Evolutionary conservation across 2,329 filamentous ascomycete genomes (phyloP).

Genomic region (Thielaviopsis punctulata): DNA sequence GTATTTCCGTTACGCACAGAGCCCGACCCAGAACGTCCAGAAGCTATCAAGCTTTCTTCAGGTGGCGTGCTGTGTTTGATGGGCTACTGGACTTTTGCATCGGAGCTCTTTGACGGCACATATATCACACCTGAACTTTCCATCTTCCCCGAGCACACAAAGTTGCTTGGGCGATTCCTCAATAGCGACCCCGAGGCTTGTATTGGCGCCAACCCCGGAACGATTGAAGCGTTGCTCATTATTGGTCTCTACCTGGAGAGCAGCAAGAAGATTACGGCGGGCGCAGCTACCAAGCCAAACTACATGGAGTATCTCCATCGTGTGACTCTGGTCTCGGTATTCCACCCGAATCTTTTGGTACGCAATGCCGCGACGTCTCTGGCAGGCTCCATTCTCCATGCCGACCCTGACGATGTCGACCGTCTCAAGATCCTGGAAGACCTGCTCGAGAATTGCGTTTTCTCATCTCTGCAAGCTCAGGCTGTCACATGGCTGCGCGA

Average conservation of each 20-base stretch:
- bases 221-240: conserved; percentile 40
- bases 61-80: conserved; percentile 41
- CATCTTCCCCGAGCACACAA: conserved; percentile 43
- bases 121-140: conserved; percentile 34
- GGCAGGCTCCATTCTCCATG: conserved; percentile 37
- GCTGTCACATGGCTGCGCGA: conserved; percentile 47
- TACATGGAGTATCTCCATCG: conserved; percentile 46
- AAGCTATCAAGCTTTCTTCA: conserved; percentile 39
- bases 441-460: conserved; percentile 47
- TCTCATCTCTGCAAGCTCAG: conserved; percentile 42
- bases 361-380: conserved; percentile 37
- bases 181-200: conserved; percentile 30
- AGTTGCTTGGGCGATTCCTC: conserved; percentile 36
- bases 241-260: conserved; percentile 43
- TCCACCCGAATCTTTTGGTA: conserved; percentile 36
- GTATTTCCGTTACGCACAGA: conserved; percentile 29
- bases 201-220: conserved; percentile 33
- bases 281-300: conserved; percentile 22
- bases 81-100: conserved; percentile 45
- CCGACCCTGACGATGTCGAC: conserved; percentile 40
- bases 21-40: conserved; percentile 28
- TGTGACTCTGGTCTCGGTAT: conserved; percentile 38
- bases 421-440: conserved; percentile 46
- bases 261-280: conserved; percentile 25
- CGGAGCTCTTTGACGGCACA: conserved; percentile 41